phyloP scores from a whole-genome alignment of 2,329 filamentous ascomycete species.

The Cordyceps fumosorosea region DNA sequence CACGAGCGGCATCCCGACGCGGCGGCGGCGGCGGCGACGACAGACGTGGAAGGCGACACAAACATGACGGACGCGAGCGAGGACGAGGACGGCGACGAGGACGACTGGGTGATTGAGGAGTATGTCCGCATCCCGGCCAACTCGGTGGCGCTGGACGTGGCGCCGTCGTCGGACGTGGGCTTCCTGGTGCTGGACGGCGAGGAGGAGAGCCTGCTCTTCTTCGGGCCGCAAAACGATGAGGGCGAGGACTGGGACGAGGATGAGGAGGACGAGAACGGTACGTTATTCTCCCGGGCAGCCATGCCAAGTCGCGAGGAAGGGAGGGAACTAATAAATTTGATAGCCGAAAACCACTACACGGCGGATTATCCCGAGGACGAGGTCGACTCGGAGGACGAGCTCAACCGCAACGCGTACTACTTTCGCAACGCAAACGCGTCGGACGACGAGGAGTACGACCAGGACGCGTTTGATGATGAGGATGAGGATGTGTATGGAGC shows the following conservation, averaged over 20 bases:
- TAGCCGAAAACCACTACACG: conserved; percentile 71
- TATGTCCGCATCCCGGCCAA: conserved; percentile 55
- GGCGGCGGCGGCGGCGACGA: conserved; percentile 10
- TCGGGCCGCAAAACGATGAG: conserved; percentile 51
- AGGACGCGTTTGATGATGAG: conserved; percentile 24
- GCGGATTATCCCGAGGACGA: conserved; percentile 79
- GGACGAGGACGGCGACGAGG: conserved; percentile 40
- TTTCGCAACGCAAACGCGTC: conserved; percentile 49
- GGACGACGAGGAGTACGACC: conserved; percentile 48
- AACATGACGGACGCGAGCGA: conserved; percentile 34
- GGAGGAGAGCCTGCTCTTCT: conserved; percentile 55
- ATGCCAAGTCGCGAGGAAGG: neutral
- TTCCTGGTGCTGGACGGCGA: conserved; percentile 51
- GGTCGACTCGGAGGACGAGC: conserved; percentile 56
- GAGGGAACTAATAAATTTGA: conserved; percentile 5
- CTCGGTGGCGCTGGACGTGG: conserved; percentile 39
- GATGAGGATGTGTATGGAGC: conserved; percentile 22
- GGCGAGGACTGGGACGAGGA: conserved; percentile 54
- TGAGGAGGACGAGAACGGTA: conserved; percentile 61
- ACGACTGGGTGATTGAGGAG: conserved; percentile 58
- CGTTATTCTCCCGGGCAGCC: conserved; percentile 10
- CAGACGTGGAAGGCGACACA: conserved; percentile 24
- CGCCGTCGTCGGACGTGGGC: conserved; percentile 46
- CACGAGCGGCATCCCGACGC: conserved; percentile 47
- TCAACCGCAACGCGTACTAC: conserved; percentile 47